Evolutionary conservation across 1,284 basidiomycete genomes (phyloP).

Genomic region (Phylloboletellus chloephorus): DNA sequence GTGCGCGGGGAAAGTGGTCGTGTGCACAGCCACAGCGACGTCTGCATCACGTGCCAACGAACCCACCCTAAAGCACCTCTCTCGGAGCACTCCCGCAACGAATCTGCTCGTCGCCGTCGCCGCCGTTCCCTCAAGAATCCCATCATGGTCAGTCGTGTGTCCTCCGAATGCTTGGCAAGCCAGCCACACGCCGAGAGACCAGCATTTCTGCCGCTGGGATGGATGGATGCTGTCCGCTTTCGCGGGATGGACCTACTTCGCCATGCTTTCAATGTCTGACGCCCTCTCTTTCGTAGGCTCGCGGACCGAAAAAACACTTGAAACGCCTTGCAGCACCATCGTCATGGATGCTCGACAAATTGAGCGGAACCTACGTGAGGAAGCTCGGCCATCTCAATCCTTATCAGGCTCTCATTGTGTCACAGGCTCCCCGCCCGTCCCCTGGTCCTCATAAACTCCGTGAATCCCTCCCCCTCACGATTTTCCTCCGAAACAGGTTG

Average conservation of each 20-base stretch:
- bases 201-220: slow-evolving; percentile 6
- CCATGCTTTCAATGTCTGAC: slow-evolving; percentile 15
- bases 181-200: neutral
- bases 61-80: slow-evolving; percentile 19
- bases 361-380: slow-evolving; percentile 95
- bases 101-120: slow-evolving; percentile 13
- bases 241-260: slow-evolving; percentile 20
- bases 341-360: slow-evolving; percentile 99
- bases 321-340: slow-evolving; percentile 97
- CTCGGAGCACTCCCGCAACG: neutral
- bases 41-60: slow-evolving; percentile 16
- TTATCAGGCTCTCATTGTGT: slow-evolving; percentile 9
- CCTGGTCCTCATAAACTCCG: slow-evolving; percentile 99
- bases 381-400: neutral
- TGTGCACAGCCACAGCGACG: slow-evolving; percentile 9
- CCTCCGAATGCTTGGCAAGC: neutral
- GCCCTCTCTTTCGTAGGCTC: slow-evolving; percentile 52
- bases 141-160: slow-evolving; percentile 29
- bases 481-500: slow-evolving; percentile 98
- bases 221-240: slow-evolving; percentile 23
- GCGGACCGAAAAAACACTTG: slow-evolving; percentile 99
- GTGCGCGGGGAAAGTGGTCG: slow-evolving; percentile 5
- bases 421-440: slow-evolving; percentile 89
- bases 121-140: slow-evolving; percentile 27
- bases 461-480: slow-evolving; percentile 90